phyloP scores from a whole-genome alignment of 2,329 filamentous ascomycete genomes.

The Xylariomycetidae sp. region DNA sequence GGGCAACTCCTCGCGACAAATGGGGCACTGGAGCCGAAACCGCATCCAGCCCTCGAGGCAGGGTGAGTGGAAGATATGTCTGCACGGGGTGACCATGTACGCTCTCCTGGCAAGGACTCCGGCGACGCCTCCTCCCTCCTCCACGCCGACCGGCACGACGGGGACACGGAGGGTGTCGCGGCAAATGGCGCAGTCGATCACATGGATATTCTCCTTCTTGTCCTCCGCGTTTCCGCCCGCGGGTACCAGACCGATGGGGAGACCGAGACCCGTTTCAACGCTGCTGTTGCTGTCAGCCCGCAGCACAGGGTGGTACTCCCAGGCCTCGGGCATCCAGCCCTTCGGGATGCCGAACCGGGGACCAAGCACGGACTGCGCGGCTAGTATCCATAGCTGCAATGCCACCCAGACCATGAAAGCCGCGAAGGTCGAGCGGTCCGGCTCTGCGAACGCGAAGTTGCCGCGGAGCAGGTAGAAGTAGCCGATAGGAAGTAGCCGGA shows the following conservation, averaged over 20 bases:
- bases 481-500: constrained; percentile 72
- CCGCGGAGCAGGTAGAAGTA: constrained; percentile 77
- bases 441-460: constrained; percentile 75
- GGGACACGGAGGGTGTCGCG: constrained; percentile 87
- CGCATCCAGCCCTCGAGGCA: constrained; percentile 97
- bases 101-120: constrained; percentile 71
- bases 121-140: constrained; percentile 48
- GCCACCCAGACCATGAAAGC: constrained; percentile 73
- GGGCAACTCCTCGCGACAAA: constrained; percentile 84
- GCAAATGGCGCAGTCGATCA: constrained; percentile 91
- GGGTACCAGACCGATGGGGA: constrained; percentile 68
- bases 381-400: constrained; percentile 75
- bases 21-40: constrained; percentile 87
- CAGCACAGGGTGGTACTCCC: constrained; percentile 91
- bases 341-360: constrained; percentile 79
- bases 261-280: constrained; percentile 67
- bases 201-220: constrained; percentile 35
- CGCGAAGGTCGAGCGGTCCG: constrained; percentile 59
- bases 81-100: constrained; percentile 97
- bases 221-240: constrained; percentile 17
- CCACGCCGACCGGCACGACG: constrained; percentile 57
- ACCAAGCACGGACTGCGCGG: constrained; percentile 76
- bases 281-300: constrained; percentile 80
- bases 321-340: constrained; percentile 65
- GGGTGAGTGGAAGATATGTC: constrained; percentile 88